A percentile compares a stretch with the other conserved stretches of the same genome.
These are phyloP conservation scores for Aspergillus pseudonomiae DNA, from an alignment of 2,329 filamentous ascomycete genomes.

Conservation along the genomic window DNA sequence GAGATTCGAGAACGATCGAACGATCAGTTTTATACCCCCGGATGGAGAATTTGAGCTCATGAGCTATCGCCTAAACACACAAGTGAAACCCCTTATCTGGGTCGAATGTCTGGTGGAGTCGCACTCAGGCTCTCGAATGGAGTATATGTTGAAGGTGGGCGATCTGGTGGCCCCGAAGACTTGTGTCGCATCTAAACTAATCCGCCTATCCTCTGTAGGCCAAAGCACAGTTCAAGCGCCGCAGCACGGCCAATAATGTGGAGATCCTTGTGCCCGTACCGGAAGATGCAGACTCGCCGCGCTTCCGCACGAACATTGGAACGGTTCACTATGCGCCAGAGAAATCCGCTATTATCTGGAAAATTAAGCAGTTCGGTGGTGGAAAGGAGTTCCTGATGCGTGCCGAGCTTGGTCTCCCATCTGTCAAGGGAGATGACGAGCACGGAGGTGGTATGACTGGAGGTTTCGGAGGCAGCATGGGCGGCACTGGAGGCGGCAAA, in stretches of 20 bases:
- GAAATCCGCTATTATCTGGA: conserved; percentile 97
- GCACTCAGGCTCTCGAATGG: conserved; percentile 91
- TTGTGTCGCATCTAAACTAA: not conserved
- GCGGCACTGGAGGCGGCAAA: conserved; percentile 81
- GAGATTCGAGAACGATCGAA: conserved; percentile 96
- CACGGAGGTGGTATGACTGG: conserved; percentile 97
- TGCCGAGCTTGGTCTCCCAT: conserved; percentile 90
- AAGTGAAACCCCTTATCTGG: conserved; percentile 98
- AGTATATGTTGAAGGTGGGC: conserved; percentile 91
- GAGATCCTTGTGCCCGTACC: conserved; percentile 97
- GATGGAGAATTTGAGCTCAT: conserved; percentile 99
- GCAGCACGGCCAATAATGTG: conserved; percentile 97
- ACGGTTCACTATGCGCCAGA: conserved; percentile 97
- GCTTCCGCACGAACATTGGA: conserved; percentile 96
- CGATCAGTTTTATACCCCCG: conserved; percentile 97
- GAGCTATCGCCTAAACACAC: conserved; percentile 97
- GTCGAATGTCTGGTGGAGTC: conserved; percentile 97
- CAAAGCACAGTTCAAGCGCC: conserved; percentile 94
- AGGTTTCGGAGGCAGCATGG: conserved; percentile 96
- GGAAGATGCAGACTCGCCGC: conserved; percentile 92
- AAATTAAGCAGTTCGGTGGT: conserved; percentile 99
- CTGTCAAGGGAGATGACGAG: conserved; percentile 92
- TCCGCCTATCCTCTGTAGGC: conserved; percentile 53
- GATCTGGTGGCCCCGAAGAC: not conserved
- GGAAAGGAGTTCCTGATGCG: conserved; percentile 98